Evolutionary conservation across 164 flowering plant genomes (phyloP).

Genomic region (Magnolia officinalis): DNA sequence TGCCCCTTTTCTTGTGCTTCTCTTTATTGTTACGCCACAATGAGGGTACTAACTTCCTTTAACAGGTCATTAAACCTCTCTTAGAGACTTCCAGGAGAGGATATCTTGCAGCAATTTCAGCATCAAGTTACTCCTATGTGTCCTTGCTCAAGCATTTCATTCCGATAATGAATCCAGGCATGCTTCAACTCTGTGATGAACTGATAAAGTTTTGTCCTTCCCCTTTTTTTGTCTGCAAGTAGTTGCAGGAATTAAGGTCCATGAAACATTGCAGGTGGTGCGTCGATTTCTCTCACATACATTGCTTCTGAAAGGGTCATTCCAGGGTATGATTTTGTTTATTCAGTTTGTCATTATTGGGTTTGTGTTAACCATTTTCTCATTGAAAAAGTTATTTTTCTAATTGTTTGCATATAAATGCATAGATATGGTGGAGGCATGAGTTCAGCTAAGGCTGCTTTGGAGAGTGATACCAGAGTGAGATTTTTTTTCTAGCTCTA

Average conservation of each 20-base stretch:
- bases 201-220: neutral
- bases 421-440: conserved; percentile 96
- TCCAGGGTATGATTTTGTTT: conserved; percentile 60
- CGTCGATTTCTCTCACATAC: conserved; percentile 92
- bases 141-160: conserved; percentile 84
- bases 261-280: conserved; percentile 59
- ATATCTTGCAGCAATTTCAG: conserved; percentile 92
- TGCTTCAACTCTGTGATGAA: neutral
- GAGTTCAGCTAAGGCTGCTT: conserved; percentile 98
- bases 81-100: conserved; percentile 91
- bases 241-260: neutral
- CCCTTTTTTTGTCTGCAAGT: neutral
- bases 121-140: conserved; percentile 91
- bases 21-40: neutral
- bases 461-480: conserved; percentile 94
- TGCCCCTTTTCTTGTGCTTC: neutral
- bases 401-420: neutral
- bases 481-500: neutral
- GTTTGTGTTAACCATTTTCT: neutral
- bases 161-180: conserved; percentile 98
- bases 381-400: neutral
- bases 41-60: neutral
- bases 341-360: neutral
- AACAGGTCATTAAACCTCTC: conserved; percentile 82
- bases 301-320: conserved; percentile 93